Conservation (phyloP, 305 asterid species). For the Fraxinus platypoda region DNA sequence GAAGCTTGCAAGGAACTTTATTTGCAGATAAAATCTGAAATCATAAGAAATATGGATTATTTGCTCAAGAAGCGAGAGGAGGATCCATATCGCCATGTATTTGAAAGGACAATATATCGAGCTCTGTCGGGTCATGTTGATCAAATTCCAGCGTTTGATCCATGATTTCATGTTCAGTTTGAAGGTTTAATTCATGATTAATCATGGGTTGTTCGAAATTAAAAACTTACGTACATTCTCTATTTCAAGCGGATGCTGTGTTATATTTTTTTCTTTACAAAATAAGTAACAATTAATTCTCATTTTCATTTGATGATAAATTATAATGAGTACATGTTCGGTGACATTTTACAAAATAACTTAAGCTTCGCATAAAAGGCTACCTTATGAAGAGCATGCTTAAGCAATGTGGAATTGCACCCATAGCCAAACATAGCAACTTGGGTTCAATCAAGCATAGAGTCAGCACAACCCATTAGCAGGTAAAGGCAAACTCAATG, state of each 20-base stretch:
- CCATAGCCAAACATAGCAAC: background rate
- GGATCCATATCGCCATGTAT: constrained; percentile 43
- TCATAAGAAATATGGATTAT: constrained; percentile 38
- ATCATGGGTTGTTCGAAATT: no score
- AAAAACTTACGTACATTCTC: no score
- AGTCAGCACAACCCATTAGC: background rate
- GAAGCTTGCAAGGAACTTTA: constrained; percentile 31
- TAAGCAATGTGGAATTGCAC: background rate
- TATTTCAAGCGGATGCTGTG: background rate
- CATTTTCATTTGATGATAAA: background rate
- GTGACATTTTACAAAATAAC: background rate
- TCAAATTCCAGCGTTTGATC: constrained; percentile 49
- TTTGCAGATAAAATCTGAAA: constrained; percentile 36
- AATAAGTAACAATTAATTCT: background rate
- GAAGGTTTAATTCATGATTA: no score
- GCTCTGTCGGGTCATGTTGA: constrained; percentile 18
- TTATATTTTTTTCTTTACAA: background rate
- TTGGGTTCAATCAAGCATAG: background rate
- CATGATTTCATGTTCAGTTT: constrained; percentile 23
- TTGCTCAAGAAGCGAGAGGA: constrained; percentile 47
- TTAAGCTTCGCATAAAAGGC: background rate
- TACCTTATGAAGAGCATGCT: background rate
- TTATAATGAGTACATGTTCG: background rate
- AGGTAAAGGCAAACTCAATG: background rate
- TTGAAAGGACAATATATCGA: constrained; percentile 36